A percentile compares a stretch with the other conserved stretches of the same genome.
Evolutionary conservation across 306 rosid species (phyloP).

Genomic region (Vigna reflexopilosa): DNA sequence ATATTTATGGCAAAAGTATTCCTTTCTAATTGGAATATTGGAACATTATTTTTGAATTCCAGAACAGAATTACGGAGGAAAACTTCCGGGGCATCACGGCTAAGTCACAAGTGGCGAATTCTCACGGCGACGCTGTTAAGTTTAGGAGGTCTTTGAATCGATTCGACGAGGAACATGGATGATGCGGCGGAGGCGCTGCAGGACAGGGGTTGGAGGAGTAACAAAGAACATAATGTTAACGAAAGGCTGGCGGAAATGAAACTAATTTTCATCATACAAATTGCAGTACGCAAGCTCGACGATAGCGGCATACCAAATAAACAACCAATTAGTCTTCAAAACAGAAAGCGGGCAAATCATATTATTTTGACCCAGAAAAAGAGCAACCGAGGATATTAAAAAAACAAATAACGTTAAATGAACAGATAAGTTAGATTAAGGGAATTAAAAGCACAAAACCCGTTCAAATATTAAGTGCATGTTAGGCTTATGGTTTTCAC

Average conservation of each 20-base stretch:
- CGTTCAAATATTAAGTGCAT: too few relatives aligned
- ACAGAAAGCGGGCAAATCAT: not conserved
- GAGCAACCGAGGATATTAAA: not conserved
- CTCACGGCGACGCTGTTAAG: too few relatives aligned
- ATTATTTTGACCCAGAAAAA: not conserved
- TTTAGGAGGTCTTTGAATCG: too few relatives aligned
- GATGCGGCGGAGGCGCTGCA: too few relatives aligned
- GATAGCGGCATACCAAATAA: not conserved
- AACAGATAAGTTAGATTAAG: not conserved
- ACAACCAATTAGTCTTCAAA: not conserved
- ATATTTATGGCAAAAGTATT: too few relatives aligned
- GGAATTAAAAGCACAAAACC: not conserved
- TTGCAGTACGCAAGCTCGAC: not conserved
- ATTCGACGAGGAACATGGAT: too few relatives aligned
- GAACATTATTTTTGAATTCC: too few relatives aligned
- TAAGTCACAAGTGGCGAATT: too few relatives aligned
- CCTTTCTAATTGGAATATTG: too few relatives aligned
- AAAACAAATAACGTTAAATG: not conserved
- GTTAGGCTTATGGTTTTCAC: not conserved
- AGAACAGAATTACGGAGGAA: too few relatives aligned
- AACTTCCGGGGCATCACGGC: too few relatives aligned
- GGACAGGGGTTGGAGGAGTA: too few relatives aligned
- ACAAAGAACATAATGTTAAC: not conserved
- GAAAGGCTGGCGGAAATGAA: not conserved
- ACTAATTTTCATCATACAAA: constrained; percentile 14